Percentiles rank a stretch among this genome's conserved stretches.
Conservation (phyloP, 176 grass and related monocot genomes). For the Calamus simplicifolius region DNA sequence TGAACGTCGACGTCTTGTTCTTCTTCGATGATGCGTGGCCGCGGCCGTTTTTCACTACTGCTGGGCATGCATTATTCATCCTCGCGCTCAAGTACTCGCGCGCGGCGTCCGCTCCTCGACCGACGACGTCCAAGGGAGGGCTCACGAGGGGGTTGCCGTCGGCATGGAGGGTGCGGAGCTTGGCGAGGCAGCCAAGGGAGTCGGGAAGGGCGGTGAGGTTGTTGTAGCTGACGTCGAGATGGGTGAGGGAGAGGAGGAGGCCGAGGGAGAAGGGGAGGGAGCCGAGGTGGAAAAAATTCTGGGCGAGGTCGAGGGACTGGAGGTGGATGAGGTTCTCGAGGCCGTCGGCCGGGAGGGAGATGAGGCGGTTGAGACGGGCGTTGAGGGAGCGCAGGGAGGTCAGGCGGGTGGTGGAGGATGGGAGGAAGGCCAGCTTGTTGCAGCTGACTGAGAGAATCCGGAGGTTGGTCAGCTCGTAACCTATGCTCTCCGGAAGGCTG, state of each 20-base stretch:
- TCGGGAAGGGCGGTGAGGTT: constrained; percentile 14
- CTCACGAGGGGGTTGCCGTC: constrained; percentile 22
- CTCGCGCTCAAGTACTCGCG: constrained; percentile 14
- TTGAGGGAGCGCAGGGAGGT: constrained; percentile 19
- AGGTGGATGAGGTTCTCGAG: constrained; percentile 25
- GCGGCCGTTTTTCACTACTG: not conserved
- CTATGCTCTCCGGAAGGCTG: constrained; percentile 12
- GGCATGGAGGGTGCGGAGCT: constrained; percentile 13
- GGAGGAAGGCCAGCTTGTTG: constrained; percentile 25
- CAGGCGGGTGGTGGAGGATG: constrained; percentile 25
- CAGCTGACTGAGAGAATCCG: constrained; percentile 12
- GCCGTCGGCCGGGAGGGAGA: constrained; percentile 20
- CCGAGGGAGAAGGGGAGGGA: constrained; percentile 17
- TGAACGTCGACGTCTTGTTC: constrained; percentile 7
- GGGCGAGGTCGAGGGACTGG: constrained; percentile 18
- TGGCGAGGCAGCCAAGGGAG: constrained; percentile 22
- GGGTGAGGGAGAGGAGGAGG: constrained; percentile 13
- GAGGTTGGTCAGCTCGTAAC: constrained; percentile 18
- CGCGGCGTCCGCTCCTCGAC: not conserved
- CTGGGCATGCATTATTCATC: too few species aligned
- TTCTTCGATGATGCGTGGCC: not conserved
- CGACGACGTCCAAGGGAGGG: constrained; percentile 17
- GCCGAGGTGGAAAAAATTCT: constrained; percentile 18
- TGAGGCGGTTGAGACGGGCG: constrained; percentile 27
- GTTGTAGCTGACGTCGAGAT: constrained; percentile 31